Conservation (phyloP, 139 green algal species). For the Bryopsis sp. region DNA sequence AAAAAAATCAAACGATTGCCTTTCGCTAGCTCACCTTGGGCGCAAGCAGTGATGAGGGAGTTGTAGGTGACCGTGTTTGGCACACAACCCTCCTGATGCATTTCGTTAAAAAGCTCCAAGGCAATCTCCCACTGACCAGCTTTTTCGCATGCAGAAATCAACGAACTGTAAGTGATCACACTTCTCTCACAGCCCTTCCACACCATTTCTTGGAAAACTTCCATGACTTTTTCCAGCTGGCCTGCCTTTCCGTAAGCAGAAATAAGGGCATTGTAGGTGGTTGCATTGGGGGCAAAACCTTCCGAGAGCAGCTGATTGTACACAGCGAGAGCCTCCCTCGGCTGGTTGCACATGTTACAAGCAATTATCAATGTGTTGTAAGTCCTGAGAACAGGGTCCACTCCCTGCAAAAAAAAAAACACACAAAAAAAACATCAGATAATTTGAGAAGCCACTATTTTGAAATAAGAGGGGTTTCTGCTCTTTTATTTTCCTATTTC, state of each 20-base stretch:
- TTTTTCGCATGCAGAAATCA: slow-evolving; percentile 72
- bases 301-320: slow-evolving; percentile 40
- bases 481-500: too few species aligned
- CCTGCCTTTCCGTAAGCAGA: slow-evolving; percentile 55
- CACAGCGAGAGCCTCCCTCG: slow-evolving; percentile 48
- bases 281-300: slow-evolving; percentile 54
- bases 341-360: slow-evolving; percentile 77
- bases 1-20: neutral
- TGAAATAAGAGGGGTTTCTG: too few species aligned
- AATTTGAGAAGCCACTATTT: neutral
- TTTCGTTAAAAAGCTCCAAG: slow-evolving; percentile 71
- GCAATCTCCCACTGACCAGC: slow-evolving; percentile 71
- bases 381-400: slow-evolving; percentile 68
- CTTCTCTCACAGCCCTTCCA: slow-evolving; percentile 33
- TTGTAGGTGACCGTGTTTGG: slow-evolving; percentile 77
- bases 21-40: slow-evolving; percentile 26
- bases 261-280: slow-evolving; percentile 74
- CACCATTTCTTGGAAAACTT: slow-evolving; percentile 61
- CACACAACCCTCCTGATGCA: slow-evolving; percentile 50
- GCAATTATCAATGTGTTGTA: slow-evolving; percentile 84
- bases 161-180: slow-evolving; percentile 72
- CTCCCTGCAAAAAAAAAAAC: slow-evolving; percentile 30
- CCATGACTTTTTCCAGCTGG: slow-evolving; percentile 34
- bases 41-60: slow-evolving; percentile 62
- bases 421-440: neutral